Percentiles rank a stretch among this genome's conserved stretches.
Evolutionary conservation across 371 early-diverging fungal species (phyloP).

Genomic region (Cokeromyces recurvatus): DNA sequence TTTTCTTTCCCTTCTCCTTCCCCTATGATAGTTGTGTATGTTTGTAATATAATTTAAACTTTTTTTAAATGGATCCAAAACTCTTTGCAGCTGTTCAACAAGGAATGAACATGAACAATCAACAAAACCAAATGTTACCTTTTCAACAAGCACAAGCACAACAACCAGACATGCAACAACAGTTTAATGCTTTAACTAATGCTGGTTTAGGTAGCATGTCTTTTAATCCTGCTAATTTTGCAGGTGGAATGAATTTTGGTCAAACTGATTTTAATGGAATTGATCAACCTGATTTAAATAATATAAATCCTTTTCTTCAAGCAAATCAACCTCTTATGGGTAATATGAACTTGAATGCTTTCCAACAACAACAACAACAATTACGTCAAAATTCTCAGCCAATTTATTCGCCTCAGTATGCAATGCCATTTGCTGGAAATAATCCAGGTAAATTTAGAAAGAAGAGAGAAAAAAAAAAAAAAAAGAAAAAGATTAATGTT

Average conservation of each 20-base stretch:
- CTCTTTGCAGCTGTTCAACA: slow-evolving; percentile 32
- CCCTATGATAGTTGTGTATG: too few relatives aligned
- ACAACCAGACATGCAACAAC: slow-evolving; percentile 23
- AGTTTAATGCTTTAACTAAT: slow-evolving; percentile 14
- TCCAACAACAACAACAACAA: slow-evolving; percentile 15
- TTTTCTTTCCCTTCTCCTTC: too few relatives aligned
- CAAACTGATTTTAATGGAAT: slow-evolving; percentile 20
- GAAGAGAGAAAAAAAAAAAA: background rate
- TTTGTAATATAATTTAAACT: too few relatives aligned
- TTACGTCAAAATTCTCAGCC: slow-evolving; percentile 14
- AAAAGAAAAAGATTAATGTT: too few relatives aligned
- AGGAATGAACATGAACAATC: slow-evolving; percentile 24
- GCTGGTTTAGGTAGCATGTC: slow-evolving; percentile 13
- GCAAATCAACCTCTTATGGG: too few relatives aligned
- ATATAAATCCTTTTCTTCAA: slow-evolving; percentile 21
- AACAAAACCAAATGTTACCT: slow-evolving; percentile 33
- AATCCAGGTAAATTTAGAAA: slow-evolving; percentile 8
- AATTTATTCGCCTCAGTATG: slow-evolving; percentile 25
- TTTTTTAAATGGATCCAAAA: slow-evolving; percentile 33
- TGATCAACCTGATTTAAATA: slow-evolving; percentile 25
- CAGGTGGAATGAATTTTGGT: slow-evolving; percentile 18
- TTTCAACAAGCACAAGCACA: slow-evolving; percentile 31
- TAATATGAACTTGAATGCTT: background rate
- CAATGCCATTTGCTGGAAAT: slow-evolving; percentile 13
- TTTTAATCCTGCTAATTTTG: slow-evolving; percentile 24